Percentiles rank a stretch among this genome's conserved stretches.
These are phyloP conservation scores for Dicorynia guianensis DNA, from an alignment of 306 rosid genomes.

Conservation along the genomic window DNA sequence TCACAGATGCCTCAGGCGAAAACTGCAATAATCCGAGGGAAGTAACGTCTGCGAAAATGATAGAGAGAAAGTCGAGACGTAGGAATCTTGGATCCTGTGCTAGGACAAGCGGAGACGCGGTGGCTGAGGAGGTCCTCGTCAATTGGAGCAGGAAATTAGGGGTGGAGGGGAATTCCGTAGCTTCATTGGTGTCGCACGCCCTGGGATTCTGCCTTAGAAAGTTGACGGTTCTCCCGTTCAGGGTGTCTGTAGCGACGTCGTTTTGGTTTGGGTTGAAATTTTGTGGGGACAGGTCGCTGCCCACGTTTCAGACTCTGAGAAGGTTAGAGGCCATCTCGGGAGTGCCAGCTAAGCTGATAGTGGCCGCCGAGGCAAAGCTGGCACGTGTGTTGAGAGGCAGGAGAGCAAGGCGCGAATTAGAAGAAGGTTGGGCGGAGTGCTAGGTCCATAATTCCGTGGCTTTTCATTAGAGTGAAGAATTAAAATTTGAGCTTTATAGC, in stretches of 20 bases:
- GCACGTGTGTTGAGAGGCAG: conserved; percentile 37
- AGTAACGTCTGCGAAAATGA: background rate
- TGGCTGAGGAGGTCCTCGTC: conserved; percentile 32
- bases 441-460: background rate
- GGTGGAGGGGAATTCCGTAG: background rate
- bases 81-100: background rate
- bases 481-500: too few relatives aligned
- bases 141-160: conserved; percentile 50
- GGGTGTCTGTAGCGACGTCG: conserved; percentile 69
- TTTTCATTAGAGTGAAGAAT: too few relatives aligned
- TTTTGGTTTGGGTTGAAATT: conserved; percentile 67
- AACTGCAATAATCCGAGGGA: background rate
- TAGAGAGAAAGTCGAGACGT: background rate
- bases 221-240: conserved; percentile 46
- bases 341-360: conserved; percentile 63
- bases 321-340: conserved; percentile 54
- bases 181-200: conserved; percentile 33
- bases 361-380: conserved; percentile 57
- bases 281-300: conserved; percentile 31
- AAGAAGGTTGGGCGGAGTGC: conserved; percentile 69
- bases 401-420: conserved; percentile 20
- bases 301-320: conserved; percentile 49
- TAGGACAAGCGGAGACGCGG: too few relatives aligned
- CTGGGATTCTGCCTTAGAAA: conserved; percentile 20
- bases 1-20: conserved; percentile 18